phyloP scores from a whole-genome alignment of 2,329 filamentous ascomycete species.

The Fusarium nodosum region DNA sequence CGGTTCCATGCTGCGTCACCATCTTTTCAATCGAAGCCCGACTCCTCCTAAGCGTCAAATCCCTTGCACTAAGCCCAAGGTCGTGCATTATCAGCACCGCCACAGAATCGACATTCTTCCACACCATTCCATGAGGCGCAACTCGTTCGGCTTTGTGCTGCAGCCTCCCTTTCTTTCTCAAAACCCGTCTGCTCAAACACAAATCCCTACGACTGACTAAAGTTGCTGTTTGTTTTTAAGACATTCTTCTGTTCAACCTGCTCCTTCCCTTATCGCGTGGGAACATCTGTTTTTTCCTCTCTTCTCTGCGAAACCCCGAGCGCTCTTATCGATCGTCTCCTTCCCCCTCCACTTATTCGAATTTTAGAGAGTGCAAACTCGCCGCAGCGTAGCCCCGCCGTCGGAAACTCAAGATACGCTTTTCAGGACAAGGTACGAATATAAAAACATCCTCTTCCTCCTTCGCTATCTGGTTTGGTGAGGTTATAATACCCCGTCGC shows the following conservation, averaged over 20 bases:
- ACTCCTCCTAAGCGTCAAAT: slow-evolving; percentile 18
- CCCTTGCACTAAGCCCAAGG: slow-evolving; percentile 32
- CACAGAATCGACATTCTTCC: slow-evolving; percentile 59
- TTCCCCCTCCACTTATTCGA: slow-evolving; percentile 46
- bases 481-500: neutral
- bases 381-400: slow-evolving; percentile 48
- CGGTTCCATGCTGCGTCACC: slow-evolving; percentile 13
- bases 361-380: slow-evolving; percentile 45
- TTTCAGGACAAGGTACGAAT: slow-evolving; percentile 48
- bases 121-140: slow-evolving; percentile 61
- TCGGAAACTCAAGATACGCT: slow-evolving; percentile 46
- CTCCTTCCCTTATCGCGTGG: slow-evolving; percentile 29
- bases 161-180: slow-evolving; percentile 52
- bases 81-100: slow-evolving; percentile 55
- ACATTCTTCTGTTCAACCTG: slow-evolving; percentile 19
- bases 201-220: slow-evolving; percentile 38
- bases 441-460: slow-evolving; percentile 13
- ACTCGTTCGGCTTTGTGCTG: slow-evolving; percentile 49
- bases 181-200: slow-evolving; percentile 47
- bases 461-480: neutral
- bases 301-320: slow-evolving; percentile 15
- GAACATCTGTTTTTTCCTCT: slow-evolving; percentile 12
- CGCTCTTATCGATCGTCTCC: slow-evolving; percentile 14
- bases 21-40: slow-evolving; percentile 15
- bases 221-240: slow-evolving; percentile 42